phyloP scores from a whole-genome alignment of 139 green algal genomes.

The Pleodorina starrii region DNA sequence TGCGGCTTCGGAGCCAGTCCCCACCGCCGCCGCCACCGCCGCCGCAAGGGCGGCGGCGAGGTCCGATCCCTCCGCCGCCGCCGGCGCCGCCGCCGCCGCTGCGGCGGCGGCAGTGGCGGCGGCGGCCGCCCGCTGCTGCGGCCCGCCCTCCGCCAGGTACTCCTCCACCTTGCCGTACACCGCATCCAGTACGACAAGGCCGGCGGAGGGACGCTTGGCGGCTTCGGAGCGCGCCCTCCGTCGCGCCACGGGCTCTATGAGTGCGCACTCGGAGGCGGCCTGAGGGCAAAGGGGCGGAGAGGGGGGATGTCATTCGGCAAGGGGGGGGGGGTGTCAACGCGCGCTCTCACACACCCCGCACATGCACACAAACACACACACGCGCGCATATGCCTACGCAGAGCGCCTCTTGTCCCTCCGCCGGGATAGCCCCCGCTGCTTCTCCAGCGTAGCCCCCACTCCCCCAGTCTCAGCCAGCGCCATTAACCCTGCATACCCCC shows the following conservation, averaged over 20 bases:
- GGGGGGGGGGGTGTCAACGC: neutral
- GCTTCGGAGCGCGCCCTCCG: constrained; percentile 56
- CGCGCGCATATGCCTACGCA: no score
- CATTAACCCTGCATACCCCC: no score
- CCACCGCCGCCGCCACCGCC: neutral
- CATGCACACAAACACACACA: no score
- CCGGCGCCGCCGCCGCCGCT: neutral
- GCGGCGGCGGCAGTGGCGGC: neutral
- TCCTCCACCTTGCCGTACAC: constrained; percentile 65
- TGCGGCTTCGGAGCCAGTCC: no score
- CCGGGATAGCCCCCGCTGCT: no score
- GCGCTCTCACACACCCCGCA: no score
- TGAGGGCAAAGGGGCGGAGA: neutral
- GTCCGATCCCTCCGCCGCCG: neutral
- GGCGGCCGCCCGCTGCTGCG: constrained; percentile 32
- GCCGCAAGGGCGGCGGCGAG: neutral
- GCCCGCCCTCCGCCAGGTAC: constrained; percentile 36
- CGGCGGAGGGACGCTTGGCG: constrained; percentile 11
- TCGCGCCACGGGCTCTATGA: constrained; percentile 60
- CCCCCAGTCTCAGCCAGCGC: no score
- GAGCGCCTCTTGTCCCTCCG: no score
- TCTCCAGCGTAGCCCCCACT: no score
- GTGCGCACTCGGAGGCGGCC: constrained; percentile 48
- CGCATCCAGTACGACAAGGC: constrained; percentile 67
- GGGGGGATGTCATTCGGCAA: neutral